Conservation (phyloP, 1,284 basidiomycete species). For the Puccinia triticina region DNA sequence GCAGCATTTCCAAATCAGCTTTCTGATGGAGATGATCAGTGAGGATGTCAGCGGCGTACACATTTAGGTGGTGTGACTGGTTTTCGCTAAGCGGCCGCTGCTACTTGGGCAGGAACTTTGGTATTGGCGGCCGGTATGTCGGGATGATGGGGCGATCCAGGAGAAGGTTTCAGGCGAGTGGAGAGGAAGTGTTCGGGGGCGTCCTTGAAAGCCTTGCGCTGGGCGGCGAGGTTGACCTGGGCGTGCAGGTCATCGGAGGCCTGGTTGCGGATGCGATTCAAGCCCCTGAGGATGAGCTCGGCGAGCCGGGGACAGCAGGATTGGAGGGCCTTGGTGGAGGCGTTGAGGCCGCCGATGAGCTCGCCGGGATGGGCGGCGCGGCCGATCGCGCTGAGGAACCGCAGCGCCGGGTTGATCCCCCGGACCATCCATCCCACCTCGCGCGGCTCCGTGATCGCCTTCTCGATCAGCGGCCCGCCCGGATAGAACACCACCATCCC, state of each 20-base stretch:
- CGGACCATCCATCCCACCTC: neutral
- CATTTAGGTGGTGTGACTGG: too few species aligned
- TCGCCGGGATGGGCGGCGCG: neutral
- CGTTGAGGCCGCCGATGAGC: neutral
- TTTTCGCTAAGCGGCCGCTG: too few species aligned
- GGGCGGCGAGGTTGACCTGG: too few species aligned
- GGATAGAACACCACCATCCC: neutral
- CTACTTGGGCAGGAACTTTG: too few species aligned
- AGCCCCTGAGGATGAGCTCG: neutral
- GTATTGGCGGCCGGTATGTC: too few species aligned
- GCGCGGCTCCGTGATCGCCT: neutral
- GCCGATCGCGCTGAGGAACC: neutral
- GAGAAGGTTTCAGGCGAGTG: too few species aligned
- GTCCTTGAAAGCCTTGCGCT: too few species aligned
- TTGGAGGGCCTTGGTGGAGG: neutral
- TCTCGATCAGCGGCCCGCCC: neutral
- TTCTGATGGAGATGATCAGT: too few species aligned
- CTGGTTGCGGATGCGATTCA: neutral
- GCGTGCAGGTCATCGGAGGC: neutral
- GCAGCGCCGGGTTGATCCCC: neutral
- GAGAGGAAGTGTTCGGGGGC: too few species aligned
- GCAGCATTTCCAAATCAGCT: too few species aligned
- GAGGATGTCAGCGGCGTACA: too few species aligned
- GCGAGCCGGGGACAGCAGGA: neutral
- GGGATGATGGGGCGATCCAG: too few species aligned